Evolutionary conservation across 352 stramenopile species (phyloP).

Genomic region (Globisporangium mamillatum): DNA sequence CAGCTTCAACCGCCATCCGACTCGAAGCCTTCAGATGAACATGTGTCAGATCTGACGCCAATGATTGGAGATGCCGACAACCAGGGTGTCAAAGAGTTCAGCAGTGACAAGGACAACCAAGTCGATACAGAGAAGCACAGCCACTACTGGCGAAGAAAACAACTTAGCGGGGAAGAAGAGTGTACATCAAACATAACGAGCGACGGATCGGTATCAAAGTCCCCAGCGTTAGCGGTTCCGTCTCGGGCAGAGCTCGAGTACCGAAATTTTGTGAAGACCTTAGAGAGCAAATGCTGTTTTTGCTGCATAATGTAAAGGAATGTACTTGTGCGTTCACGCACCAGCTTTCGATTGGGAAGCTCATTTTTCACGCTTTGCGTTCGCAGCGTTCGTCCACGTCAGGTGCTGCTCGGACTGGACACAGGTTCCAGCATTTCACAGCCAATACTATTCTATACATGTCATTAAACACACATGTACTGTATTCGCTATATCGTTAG

Average conservation of each 20-base stretch:
- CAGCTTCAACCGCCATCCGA: conserved; percentile 66
- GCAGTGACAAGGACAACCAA: conserved; percentile 35
- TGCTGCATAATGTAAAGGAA: neutral
- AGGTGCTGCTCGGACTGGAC: neutral
- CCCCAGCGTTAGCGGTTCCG: neutral
- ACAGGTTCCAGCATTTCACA: neutral
- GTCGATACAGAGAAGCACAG: conserved; percentile 35
- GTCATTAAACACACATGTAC: neutral
- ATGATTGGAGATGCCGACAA: conserved; percentile 39
- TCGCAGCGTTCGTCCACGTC: neutral
- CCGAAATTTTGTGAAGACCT: neutral
- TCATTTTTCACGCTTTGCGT: neutral
- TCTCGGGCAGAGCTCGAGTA: neutral
- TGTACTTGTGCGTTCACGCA: neutral
- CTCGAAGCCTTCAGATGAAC: conserved; percentile 47
- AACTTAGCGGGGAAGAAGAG: conserved; percentile 41
- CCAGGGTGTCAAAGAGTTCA: conserved; percentile 29
- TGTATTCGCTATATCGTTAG: neutral
- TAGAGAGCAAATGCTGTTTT: neutral
- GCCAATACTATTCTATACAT: neutral
- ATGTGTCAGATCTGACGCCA: conserved; percentile 43
- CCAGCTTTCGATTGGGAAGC: neutral
- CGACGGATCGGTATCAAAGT: conserved; percentile 35
- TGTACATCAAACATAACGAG: conserved; percentile 57
- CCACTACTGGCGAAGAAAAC: conserved; percentile 13